These are phyloP conservation scores for Saccharomyces kudriavzevii DNA, from an alignment of 805 yeast species.

Conservation along the genomic window DNA sequence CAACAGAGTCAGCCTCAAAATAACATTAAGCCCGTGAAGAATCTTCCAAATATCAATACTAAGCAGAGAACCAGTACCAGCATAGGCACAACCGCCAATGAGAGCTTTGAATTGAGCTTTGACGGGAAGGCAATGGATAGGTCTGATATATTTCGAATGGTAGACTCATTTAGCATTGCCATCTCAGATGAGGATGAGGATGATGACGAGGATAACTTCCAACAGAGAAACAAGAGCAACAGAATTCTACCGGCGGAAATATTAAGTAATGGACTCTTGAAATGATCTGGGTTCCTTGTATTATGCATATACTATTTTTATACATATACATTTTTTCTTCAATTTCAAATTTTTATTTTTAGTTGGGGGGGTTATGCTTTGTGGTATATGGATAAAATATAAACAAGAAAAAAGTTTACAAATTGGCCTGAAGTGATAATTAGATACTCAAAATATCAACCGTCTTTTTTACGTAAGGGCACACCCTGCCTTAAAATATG, in stretches of 20 bases:
- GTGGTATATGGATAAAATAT: neutral
- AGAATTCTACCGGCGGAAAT: constrained; percentile 14
- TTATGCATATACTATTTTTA: neutral
- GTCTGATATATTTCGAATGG: constrained; percentile 35
- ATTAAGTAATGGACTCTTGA: constrained; percentile 15
- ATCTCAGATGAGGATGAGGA: constrained; percentile 29
- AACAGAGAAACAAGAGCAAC: constrained; percentile 1
- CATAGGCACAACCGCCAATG: constrained; percentile 8
- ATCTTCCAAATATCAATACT: neutral
- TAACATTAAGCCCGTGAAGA: neutral
- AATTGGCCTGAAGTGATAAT: neutral
- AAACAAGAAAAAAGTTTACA: neutral
- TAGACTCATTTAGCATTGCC: constrained; percentile 33
- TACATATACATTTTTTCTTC: neutral
- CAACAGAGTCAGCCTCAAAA: neutral
- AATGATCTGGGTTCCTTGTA: neutral
- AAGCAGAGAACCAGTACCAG: neutral
- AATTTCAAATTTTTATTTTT: neutral
- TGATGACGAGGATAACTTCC: neutral
- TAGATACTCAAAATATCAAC: neutral
- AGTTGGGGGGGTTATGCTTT: neutral
- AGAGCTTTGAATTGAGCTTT: constrained; percentile 35
- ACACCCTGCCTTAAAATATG: constrained; percentile 30
- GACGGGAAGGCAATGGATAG: constrained; percentile 41
- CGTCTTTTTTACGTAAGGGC: constrained; percentile 52